Conservation (phyloP, 805 yeast genomes). For the Barnettozyma pratensis region DNA sequence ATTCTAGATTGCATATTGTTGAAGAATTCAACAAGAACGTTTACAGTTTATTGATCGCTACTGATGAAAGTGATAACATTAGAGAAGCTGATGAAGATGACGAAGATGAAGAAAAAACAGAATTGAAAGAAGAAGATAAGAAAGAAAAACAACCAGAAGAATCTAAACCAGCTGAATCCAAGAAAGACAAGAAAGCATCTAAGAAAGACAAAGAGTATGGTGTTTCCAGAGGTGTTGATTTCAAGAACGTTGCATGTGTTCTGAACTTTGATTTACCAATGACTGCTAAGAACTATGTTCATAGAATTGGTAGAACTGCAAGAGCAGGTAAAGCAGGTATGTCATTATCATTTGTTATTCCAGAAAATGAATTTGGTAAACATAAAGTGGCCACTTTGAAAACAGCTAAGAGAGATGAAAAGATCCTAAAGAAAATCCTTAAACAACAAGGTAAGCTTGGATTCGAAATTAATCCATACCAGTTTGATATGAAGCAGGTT, state of each 20-base stretch:
- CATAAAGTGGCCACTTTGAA: constrained; percentile 74
- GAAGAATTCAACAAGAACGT: constrained; percentile 92
- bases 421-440: constrained; percentile 68
- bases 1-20: constrained; percentile 90
- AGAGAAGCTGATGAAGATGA: constrained; percentile 44
- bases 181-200: constrained; percentile 27
- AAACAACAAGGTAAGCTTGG: constrained; percentile 73
- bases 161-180: constrained; percentile 3
- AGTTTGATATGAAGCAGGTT: constrained; percentile 86
- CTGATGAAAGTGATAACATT: constrained; percentile 76
- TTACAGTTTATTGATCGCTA: constrained; percentile 84
- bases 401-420: constrained; percentile 80
- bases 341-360: constrained; percentile 88
- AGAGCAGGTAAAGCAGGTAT: constrained; percentile 95
- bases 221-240: constrained; percentile 95
- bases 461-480: constrained; percentile 75
- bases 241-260: constrained; percentile 93
- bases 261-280: constrained; percentile 91
- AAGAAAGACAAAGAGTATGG: constrained; percentile 76
- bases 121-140: constrained; percentile 11
- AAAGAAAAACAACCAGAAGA: constrained; percentile 10
- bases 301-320: constrained; percentile 95
- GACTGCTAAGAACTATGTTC: constrained; percentile 83
- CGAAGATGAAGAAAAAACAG: constrained; percentile 23
- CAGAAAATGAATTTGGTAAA: constrained; percentile 77